phyloP scores from a whole-genome alignment of 2,329 filamentous ascomycete species.

The Fusarium fracticaudum region DNA sequence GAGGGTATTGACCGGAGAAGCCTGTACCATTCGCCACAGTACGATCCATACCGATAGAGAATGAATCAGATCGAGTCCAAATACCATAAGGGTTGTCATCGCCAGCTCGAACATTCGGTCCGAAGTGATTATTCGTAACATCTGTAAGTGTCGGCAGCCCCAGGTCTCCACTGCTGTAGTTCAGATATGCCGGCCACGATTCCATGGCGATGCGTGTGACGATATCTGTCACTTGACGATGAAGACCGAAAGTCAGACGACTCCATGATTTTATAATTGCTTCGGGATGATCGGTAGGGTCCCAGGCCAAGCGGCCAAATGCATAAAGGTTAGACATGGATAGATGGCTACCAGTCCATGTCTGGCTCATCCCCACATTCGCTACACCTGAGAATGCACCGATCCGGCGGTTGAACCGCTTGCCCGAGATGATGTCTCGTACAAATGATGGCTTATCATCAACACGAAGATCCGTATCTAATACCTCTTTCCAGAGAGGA shows the following conservation, averaged over 20 bases:
- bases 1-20: neutral
- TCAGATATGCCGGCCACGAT: neutral
- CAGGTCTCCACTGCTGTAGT: neutral
- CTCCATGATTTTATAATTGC: neutral
- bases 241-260: neutral
- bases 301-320: neutral
- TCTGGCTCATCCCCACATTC: neutral
- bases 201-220: neutral
- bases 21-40: neutral
- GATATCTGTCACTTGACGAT: neutral
- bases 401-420: neutral
- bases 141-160: neutral
- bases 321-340: neutral
- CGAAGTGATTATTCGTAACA: neutral
- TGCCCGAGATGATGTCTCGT: neutral
- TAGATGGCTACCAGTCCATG: neutral
- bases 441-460: neutral
- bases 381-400: neutral
- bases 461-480: neutral
- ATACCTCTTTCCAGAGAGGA: neutral
- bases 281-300: neutral
- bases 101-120: neutral
- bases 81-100: neutral
- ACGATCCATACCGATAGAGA: neutral
- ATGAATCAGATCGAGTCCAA: neutral